phyloP scores from a whole-genome alignment of 2,329 filamentous ascomycete species.

The Alternaria sp. region DNA sequence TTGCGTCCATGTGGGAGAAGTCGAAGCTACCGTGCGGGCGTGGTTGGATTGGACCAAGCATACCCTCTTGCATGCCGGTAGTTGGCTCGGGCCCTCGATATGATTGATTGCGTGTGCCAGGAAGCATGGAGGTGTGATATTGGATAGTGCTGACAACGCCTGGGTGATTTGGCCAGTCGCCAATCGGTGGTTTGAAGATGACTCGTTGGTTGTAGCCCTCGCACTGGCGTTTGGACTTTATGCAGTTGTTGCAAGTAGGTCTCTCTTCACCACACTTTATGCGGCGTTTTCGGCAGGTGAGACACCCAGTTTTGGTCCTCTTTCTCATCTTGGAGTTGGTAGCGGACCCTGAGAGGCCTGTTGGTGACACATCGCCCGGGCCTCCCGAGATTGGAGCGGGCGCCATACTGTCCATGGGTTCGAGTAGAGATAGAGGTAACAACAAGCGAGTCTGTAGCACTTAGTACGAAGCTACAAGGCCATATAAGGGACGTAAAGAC shows the following conservation, averaged over 20 bases:
- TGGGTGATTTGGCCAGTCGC: constrained; percentile 54
- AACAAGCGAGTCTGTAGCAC: not conserved
- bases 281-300: constrained; percentile 90
- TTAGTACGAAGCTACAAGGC: constrained; percentile 3
- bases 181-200: constrained; percentile 76
- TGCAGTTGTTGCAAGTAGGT: constrained; percentile 81
- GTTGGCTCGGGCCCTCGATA: constrained; percentile 19
- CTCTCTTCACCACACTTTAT: constrained; percentile 97
- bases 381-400: constrained; percentile 25
- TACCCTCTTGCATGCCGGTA: constrained; percentile 25
- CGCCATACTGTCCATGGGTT: constrained; percentile 31
- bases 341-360: constrained; percentile 21
- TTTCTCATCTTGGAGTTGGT: constrained; percentile 47
- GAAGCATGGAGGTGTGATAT: constrained; percentile 49
- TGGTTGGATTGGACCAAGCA: constrained; percentile 37
- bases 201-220: constrained; percentile 84
- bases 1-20: constrained; percentile 29
- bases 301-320: constrained; percentile 88
- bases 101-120: constrained; percentile 36
- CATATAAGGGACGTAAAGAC: not conserved
- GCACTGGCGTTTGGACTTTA: constrained; percentile 83
- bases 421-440: not conserved
- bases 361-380: constrained; percentile 39
- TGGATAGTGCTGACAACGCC: constrained; percentile 46
- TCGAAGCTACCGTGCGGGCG: constrained; percentile 36